Evolutionary conservation across 768 basidiomycete species (phyloP).

Genomic region (Macrolepiota fuliginosa): DNA sequence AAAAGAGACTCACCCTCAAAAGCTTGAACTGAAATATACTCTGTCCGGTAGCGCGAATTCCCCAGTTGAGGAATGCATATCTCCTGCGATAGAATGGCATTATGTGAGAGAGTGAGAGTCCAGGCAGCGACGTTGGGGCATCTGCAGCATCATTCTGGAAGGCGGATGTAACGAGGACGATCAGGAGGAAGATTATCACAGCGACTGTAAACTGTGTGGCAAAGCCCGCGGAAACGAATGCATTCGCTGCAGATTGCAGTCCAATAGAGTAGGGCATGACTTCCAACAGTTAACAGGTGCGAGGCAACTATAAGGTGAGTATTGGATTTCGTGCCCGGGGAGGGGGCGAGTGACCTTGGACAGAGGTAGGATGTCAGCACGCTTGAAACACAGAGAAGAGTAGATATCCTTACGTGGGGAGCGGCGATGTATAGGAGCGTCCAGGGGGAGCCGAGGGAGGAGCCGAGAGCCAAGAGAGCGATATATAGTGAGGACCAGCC

Average conservation of each 20-base stretch:
- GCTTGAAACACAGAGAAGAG: neutral
- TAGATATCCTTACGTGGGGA: neutral
- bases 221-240: constrained; percentile 51
- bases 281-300: constrained; percentile 17
- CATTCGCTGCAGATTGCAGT: constrained; percentile 44
- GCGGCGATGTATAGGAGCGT: neutral
- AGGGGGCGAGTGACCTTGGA: constrained; percentile 17
- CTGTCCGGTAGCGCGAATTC: constrained; percentile 65
- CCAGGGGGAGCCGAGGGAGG: constrained; percentile 15
- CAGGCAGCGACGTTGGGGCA: constrained; percentile 56
- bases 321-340: neutral
- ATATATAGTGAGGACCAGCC: constrained; percentile 27
- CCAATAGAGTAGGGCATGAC: constrained; percentile 51
- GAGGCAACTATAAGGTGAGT: constrained; percentile 27
- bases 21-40: constrained; percentile 69
- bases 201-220: constrained; percentile 46
- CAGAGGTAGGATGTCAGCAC: neutral
- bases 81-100: constrained; percentile 66
- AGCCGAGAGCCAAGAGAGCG: constrained; percentile 5
- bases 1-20: constrained; percentile 48
- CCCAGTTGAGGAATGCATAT: constrained; percentile 72
- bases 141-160: constrained; percentile 48
- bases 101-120: constrained; percentile 55
- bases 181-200: constrained; percentile 44
- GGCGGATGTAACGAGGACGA: constrained; percentile 42